Percentiles rank a stretch among this genome's conserved stretches.
These are phyloP conservation scores for Mycocentrospora acerina DNA, from an alignment of 2,329 filamentous ascomycete genomes.

Conservation along the genomic window DNA sequence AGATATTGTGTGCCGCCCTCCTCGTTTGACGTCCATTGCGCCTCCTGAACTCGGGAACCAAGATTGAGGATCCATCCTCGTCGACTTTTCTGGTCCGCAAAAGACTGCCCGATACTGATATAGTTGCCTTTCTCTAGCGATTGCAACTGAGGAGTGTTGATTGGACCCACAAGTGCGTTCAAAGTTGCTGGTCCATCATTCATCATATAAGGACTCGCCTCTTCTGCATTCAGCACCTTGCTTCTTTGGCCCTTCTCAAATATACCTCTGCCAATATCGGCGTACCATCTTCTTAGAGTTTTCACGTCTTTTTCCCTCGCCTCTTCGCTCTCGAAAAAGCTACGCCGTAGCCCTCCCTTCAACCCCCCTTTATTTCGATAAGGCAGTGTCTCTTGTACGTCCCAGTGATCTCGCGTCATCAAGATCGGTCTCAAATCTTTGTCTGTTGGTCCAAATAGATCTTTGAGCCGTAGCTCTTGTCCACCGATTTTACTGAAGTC, in stretches of 20 bases:
- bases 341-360: conserved; percentile 44
- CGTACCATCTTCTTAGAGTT: conserved; percentile 57
- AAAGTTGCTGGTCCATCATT: conserved; percentile 31
- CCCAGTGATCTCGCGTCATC: conserved; percentile 55
- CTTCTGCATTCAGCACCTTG: conserved; percentile 35
- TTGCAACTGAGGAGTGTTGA: conserved; percentile 47
- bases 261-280: conserved; percentile 40
- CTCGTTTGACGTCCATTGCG: conserved; percentile 48
- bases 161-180: conserved; percentile 55
- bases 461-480: conserved; percentile 46
- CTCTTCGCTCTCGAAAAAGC: conserved; percentile 47
- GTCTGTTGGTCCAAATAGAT: conserved; percentile 54
- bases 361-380: conserved; percentile 40
- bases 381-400: conserved; percentile 54
- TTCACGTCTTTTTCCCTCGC: conserved; percentile 49
- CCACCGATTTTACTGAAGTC: conserved; percentile 36
- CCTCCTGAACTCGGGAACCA: conserved; percentile 54
- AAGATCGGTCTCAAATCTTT: conserved; percentile 53
- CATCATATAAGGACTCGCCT: conserved; percentile 48
- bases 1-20: conserved; percentile 57
- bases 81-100: conserved; percentile 29
- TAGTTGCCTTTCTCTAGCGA: conserved; percentile 45
- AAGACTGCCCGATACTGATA: conserved; percentile 48
- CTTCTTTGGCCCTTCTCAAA: conserved; percentile 49
- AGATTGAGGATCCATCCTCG: conserved; percentile 59